Evolutionary conservation across 768 basidiomycete genomes (phyloP), one percentile per base, ranked within the genome.

Genomic region (Fibroporia radiculosa): DNA sequence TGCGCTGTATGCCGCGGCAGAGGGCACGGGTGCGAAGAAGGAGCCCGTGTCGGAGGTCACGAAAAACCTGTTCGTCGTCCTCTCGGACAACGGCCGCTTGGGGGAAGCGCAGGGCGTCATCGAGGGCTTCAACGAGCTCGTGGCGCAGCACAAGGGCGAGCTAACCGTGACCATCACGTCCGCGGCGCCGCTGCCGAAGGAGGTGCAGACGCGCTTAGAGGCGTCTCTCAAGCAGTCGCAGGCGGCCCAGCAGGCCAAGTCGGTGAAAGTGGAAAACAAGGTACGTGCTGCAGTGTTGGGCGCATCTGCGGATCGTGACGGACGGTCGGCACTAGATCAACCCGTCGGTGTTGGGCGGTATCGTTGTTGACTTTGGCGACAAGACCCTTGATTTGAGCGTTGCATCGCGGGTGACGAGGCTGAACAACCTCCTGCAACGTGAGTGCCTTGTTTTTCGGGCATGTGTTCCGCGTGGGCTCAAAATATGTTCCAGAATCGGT

Each of bases 371-470:
- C 69, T 92, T 99, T 60, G 95, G 93, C 51, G 96, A 97, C 73
- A 95, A 95, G 74, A 92, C 91, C 42, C 86, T 99, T 57, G 96
- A 99, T 69, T 77, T 98, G 48, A 93, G 90, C 56, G 93, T 95
- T 45, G 83, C 82, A 39, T 91, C 90, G 26, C 88, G 90, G 44
- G 91, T 98, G 58, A 95, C 83, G 63, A 95, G 93, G 68, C 79
- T 97, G 61, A 97, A 97, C 76, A 79, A 78, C 53, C 75, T 85
- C 58, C 72, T 98, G 40, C 77, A 84, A 62, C 80, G 92, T 90
- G 65, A 52, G 87, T 39, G 23, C 20, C n/a, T 26, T 42, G 6
- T n/a, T 27, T 26, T n/a, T 40, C 22, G 19, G 25, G 4, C 23
- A 16, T 3, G 4, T 25, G 7, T 26, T 23, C n/a, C 22, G 26